A percentile compares a stretch with the other conserved stretches of the same genome.
Conservation (phyloP, 2,329 filamentous ascomycete species). For the Niveomyces coronatus region DNA sequence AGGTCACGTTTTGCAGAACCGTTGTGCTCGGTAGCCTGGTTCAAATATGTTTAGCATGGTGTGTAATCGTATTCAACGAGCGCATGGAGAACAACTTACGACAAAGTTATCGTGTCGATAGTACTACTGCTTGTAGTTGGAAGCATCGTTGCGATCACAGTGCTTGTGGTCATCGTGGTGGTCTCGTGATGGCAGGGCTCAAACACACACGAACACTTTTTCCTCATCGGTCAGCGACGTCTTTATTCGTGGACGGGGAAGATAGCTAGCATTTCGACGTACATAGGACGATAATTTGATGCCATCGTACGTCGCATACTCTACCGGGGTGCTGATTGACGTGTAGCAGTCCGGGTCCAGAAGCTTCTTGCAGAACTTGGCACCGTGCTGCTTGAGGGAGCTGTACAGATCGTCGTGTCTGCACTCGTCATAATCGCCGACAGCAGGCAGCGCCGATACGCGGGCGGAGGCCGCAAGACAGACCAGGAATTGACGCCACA, state of each 20-base stretch:
- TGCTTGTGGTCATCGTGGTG: not conserved
- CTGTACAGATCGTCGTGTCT: conserved; percentile 21
- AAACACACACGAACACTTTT: conserved; percentile 8
- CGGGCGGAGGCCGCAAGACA: not conserved
- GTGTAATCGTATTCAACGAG: too few relatives aligned
- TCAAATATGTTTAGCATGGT: too few relatives aligned
- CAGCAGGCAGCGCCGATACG: conserved; percentile 9
- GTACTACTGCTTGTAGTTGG: not conserved
- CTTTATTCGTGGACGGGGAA: too few relatives aligned
- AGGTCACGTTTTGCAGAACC: not conserved
- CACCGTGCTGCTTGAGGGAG: conserved; percentile 18
- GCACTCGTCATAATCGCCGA: conserved; percentile 15
- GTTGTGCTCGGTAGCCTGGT: too few relatives aligned
- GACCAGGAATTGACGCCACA: conserved; percentile 1
- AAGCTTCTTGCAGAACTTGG: conserved; percentile 20
- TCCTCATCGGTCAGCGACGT: too few relatives aligned
- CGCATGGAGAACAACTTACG: not conserved
- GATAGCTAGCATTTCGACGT: conserved; percentile 12
- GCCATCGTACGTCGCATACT: conserved; percentile 20
- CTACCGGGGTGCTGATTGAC: conserved; percentile 16
- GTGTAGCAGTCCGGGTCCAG: conserved; percentile 14
- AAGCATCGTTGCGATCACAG: not conserved
- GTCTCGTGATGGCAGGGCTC: conserved; percentile 4
- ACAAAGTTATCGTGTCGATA: not conserved
- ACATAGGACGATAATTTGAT: conserved; percentile 22